Conservation (phyloP, 2,329 filamentous ascomycete species). For the Fusarium sp. region DNA sequence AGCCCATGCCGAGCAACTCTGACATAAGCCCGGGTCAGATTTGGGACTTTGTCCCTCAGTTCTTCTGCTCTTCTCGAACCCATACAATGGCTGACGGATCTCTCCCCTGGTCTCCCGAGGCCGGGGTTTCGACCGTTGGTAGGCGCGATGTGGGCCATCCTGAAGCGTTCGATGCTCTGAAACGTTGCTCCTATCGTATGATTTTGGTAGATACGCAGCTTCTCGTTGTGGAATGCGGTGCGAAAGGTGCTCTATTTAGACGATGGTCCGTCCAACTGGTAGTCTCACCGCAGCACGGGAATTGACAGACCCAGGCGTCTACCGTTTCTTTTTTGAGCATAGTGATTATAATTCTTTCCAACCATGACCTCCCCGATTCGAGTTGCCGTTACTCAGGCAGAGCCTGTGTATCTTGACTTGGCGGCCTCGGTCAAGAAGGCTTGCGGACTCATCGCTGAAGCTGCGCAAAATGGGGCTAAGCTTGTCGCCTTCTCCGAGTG, state of each 20-base stretch:
- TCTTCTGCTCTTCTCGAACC: background rate
- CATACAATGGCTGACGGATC: background rate
- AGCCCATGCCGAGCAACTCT: background rate
- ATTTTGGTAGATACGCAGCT: background rate
- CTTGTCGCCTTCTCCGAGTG: conserved; percentile 67
- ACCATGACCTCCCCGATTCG: conserved; percentile 30
- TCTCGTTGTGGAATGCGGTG: background rate
- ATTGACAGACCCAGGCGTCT: background rate
- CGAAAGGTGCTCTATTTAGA: background rate
- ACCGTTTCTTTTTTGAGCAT: background rate
- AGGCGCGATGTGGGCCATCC: background rate
- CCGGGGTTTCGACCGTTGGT: background rate
- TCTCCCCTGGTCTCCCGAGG: background rate
- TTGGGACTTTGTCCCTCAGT: background rate
- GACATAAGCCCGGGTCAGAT: background rate
- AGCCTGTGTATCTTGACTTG: conserved; percentile 43
- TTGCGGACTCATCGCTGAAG: conserved; percentile 39
- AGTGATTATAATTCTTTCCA: background rate
- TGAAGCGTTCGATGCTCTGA: background rate
- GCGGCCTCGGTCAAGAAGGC: conserved; percentile 40
- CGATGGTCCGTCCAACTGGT: background rate
- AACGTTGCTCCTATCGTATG: background rate
- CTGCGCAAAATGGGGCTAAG: conserved; percentile 59
- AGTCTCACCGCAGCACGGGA: background rate
- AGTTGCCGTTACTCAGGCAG: conserved; percentile 43